phyloP scores from a whole-genome alignment of 805 yeast species.

The Schizosaccharomyces japonicus region DNA sequence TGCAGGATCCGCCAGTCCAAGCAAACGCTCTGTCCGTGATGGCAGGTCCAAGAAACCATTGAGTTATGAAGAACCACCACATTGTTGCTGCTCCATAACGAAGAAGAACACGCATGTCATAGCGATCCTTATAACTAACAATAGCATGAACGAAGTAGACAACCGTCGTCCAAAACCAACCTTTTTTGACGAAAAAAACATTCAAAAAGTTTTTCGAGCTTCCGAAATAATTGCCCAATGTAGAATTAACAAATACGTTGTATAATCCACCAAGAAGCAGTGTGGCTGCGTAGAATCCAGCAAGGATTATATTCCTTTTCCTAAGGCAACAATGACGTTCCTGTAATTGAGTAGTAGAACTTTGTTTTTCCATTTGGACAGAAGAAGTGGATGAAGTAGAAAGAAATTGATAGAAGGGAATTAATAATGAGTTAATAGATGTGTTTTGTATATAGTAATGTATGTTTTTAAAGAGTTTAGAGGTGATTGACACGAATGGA shows the following conservation, averaged over 20 bases:
- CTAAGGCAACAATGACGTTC: too few species aligned
- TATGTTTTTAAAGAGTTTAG: too few species aligned
- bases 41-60: constrained; percentile 67
- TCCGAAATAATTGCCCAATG: constrained; percentile 14
- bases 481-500: too few species aligned
- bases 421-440: too few species aligned
- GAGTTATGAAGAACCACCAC: constrained; percentile 77
- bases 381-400: too few species aligned
- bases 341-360: too few species aligned
- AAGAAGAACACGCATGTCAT: neutral
- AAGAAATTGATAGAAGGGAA: too few species aligned
- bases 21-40: constrained; percentile 69
- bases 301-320: neutral
- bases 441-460: too few species aligned
- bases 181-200: constrained; percentile 54
- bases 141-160: constrained; percentile 16
- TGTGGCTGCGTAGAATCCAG: neutral
- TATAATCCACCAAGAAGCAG: neutral
- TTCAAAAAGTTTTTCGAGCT: constrained; percentile 47
- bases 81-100: constrained; percentile 33
- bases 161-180: constrained; percentile 75
- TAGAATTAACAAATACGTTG: neutral
- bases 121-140: constrained; percentile 6
- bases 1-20: constrained; percentile 63
- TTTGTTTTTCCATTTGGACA: too few species aligned